A percentile compares a stretch with the other conserved stretches of the same genome.
Conservation (phyloP, 306 rosid genomes). For the Corylus avellana region DNA sequence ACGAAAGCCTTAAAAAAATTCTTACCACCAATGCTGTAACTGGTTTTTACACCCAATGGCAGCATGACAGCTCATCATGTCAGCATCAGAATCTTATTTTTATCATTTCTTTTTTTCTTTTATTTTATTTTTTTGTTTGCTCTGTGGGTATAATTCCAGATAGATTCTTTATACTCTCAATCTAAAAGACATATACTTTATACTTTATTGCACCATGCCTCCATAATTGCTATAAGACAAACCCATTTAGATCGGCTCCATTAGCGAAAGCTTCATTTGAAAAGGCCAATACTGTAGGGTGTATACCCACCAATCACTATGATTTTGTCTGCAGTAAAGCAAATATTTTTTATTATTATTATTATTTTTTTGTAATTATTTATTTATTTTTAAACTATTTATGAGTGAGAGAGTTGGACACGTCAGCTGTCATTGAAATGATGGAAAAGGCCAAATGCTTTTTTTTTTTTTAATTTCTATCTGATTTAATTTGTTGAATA, state of each 20-base stretch:
- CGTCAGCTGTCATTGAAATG: no score
- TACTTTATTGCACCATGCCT: neutral
- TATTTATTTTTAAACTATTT: neutral
- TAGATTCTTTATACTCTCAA: conserved; percentile 13
- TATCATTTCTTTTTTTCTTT: neutral
- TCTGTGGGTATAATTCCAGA: conserved; percentile 2
- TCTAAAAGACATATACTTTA: neutral
- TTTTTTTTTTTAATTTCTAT: no score
- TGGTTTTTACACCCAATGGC: neutral
- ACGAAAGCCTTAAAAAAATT: neutral
- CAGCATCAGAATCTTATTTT: neutral
- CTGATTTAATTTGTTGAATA: neutral
- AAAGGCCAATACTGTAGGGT: no score
- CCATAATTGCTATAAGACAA: neutral
- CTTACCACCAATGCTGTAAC: neutral
- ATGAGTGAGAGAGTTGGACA: neutral
- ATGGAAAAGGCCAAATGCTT: no score
- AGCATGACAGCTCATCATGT: neutral
- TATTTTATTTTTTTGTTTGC: neutral
- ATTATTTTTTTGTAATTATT: neutral
- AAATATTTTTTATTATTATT: neutral
- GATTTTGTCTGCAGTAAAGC: no score
- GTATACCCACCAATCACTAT: no score
- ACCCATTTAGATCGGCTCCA: neutral
- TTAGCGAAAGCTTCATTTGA: neutral